Conservation (phyloP, 305 asterid genomes). For the Caryopteris hybrid region DNA sequence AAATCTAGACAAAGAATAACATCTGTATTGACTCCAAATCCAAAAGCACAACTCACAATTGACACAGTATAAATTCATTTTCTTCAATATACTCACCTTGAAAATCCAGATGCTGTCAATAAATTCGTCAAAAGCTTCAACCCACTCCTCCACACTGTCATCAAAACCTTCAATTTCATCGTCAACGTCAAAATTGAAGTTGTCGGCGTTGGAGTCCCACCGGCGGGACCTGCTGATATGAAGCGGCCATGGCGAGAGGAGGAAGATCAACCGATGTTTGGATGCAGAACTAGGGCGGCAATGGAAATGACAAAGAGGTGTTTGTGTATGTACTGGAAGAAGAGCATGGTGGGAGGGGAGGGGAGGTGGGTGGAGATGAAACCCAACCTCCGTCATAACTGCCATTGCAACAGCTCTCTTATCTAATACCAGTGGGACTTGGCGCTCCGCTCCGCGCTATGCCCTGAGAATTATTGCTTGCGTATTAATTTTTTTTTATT, state of each 20-base stretch:
- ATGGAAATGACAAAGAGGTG: constrained; percentile 10
- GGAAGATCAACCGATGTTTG: constrained; percentile 24
- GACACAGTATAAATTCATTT: not conserved
- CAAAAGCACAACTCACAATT: not conserved
- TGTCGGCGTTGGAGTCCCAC: constrained; percentile 65
- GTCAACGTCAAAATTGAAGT: constrained; percentile 13
- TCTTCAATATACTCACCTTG: constrained; percentile 36
- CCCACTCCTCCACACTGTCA: constrained; percentile 38
- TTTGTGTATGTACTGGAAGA: constrained; percentile 13
- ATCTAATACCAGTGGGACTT: constrained; percentile 1
- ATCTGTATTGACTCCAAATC: not conserved
- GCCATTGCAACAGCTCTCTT: constrained; percentile 23
- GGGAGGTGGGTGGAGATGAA: constrained; percentile 14
- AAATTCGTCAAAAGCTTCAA: constrained; percentile 49
- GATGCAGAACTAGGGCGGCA: constrained; percentile 15
- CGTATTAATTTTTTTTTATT: not conserved
- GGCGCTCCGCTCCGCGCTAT: not conserved
- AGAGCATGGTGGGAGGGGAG: not conserved
- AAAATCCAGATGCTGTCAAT: constrained; percentile 81
- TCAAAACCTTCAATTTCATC: constrained; percentile 25
- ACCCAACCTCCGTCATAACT: constrained; percentile 12
- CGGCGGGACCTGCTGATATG: constrained; percentile 37
- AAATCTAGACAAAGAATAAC: not conserved
- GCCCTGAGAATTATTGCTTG: not conserved
- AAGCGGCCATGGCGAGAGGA: constrained; percentile 23